Evolutionary conservation across 2,329 filamentous ascomycete genomes (phyloP), one percentile per base, ranked within the genome.

Genomic region (Thermoascus crustaceus): DNA sequence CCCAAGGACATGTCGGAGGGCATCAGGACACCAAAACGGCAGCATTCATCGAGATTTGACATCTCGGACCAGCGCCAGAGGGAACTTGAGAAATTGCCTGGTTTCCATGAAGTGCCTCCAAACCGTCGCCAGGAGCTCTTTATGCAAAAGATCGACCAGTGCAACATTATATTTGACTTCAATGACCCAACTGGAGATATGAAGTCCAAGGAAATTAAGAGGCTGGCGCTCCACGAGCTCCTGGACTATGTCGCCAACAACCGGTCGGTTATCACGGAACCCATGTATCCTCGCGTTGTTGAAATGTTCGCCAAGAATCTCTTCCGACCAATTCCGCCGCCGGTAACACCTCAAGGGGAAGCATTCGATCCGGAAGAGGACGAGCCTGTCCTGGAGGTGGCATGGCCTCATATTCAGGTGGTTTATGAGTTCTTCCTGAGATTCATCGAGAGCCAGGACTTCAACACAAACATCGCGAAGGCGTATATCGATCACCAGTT

Each of bases 121-220:
- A 94, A 94, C 58, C 80, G 89, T 44, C 79, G 91, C 43, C 88
- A 95, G 65, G 89, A 96, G 51, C 76, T 98, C 11, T 98, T 98
- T 66, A 95, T 98, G 88, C 88, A 96, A 59, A 98, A 98, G 73
- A 91, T 98, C 50, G 91, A 96, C 54, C 91, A 98, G 62, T 98
- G 91, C 71, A 98, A 98, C 59, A 93, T 98, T 69, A 98, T 98
- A 54, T 98, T 98, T 58, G 91, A 98, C 67, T 98, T 98, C 69
- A 98, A 96, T 60, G 91, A 98, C 63, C 86, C 89, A 32, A 94
- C 85, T 47, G 88, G 82, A 48, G 91, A 98, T 59, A 96, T 98
- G 88, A 98, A 98, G 64, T 94, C 89, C 31, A 98, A 98, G 69
- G 91, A 98, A 66, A 96, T 98, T 73, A 98, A 98, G 72, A 78